Base-by-base conservation (phyloP, 257 asterid genomes). In the Solanum clarkiae region DNA sequence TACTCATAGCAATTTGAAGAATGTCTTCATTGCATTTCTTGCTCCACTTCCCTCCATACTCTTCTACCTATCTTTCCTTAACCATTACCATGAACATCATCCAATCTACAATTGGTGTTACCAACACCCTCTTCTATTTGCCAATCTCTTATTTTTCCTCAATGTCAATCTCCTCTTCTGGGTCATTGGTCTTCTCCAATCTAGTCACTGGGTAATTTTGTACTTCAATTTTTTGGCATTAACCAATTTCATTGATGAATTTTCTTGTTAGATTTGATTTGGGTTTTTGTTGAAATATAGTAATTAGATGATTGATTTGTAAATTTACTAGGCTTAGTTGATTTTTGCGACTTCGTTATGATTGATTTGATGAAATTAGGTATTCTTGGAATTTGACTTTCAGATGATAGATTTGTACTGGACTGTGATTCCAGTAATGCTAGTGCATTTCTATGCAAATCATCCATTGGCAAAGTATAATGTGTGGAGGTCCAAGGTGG, bases 361-460 rank as follows among this genome's bases (percentile, higher is more conserved):
- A 20, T 20, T 44, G 57, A 75, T 75, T 75, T 75, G 60, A 75
- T 75, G 59, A 22, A 74, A 13, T 45, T 59, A 13, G 8, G 47
- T 74, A 47, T 24, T 14, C 44, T 75, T 74, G 81, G 42, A 47
- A 74, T 22, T 74, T 74, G 80, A 81, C 51, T 47, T 84, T 75
- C 94, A 95, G 98, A 94, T 96, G 97, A 96, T 96, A 60, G 99
- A 96, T 91, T 79, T 90, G 87, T 94, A 94, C 65, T 96, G 99
- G 99, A 96, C 98, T 72, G 97, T 92, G 86, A 91, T 96, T 62
- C 99, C 99, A 12, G 91, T 93, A 51, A 74, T 94, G 89, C 85
- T 96, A 80, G 93, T 85, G n/a, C 94, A 93, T 84, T 96, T 88
- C 92, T 96, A 86, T 86, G 88, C 90, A 2, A 87, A 85, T 85